phyloP scores from a whole-genome alignment of 2,329 filamentous ascomycete genomes.

The Ascochyta fabae region DNA sequence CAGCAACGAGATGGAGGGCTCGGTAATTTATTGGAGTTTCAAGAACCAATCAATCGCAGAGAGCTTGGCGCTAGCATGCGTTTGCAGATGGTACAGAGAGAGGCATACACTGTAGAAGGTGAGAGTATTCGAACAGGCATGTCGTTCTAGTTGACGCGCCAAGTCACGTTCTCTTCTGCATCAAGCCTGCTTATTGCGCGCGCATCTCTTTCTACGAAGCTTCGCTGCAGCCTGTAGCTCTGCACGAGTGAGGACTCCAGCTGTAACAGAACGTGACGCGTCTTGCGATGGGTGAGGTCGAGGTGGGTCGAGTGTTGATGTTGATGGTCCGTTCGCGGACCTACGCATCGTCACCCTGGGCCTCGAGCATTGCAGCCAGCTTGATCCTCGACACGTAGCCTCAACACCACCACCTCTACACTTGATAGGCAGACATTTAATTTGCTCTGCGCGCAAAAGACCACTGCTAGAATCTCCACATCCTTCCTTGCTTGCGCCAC shows the following conservation, averaged over 20 bases:
- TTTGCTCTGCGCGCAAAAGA: not conserved
- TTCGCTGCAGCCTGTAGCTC: not conserved
- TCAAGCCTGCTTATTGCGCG: not conserved
- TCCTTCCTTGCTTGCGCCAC: not conserved
- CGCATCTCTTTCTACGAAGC: not conserved
- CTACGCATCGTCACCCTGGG: conserved; percentile 32
- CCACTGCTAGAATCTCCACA: not conserved
- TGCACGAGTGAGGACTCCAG: not conserved
- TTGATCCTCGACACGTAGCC: conserved; percentile 41
- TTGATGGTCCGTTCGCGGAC: conserved; percentile 28
- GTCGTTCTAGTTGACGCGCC: conserved; percentile 2
- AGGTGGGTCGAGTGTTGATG: not conserved
- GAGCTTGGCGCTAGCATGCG: not conserved
- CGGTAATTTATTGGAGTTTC: not conserved
- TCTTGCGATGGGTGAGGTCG: not conserved
- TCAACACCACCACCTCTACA: conserved; percentile 18
- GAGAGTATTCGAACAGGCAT: not conserved
- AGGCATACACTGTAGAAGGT: not conserved
- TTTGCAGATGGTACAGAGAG: not conserved
- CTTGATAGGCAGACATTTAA: not conserved
- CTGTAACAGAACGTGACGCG: not conserved
- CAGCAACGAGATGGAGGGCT: too few relatives aligned
- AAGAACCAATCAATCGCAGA: not conserved
- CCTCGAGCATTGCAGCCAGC: conserved; percentile 11
- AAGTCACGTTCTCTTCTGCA: not conserved